A percentile compares a stretch with the other conserved stretches of the same genome.
These are phyloP conservation scores for Penicillium coffeae DNA, from an alignment of 495 filamentous ascomycete species.

Conservation along the genomic window DNA sequence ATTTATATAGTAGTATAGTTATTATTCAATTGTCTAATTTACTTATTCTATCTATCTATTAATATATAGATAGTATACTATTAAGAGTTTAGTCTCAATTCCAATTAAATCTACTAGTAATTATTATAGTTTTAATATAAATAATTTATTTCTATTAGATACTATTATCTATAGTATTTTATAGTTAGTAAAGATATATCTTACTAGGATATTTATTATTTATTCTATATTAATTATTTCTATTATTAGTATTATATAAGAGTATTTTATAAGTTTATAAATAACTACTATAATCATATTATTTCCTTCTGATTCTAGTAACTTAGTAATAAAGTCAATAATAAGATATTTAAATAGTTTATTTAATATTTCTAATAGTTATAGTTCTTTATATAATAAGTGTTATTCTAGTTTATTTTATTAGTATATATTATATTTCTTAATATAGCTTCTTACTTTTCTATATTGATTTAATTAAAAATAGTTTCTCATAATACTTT, in stretches of 20 bases:
- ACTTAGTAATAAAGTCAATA: background rate
- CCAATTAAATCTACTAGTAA: constrained; percentile 1
- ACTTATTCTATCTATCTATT: constrained; percentile 9
- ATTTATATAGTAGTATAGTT: constrained; percentile 9
- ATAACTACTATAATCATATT: background rate
- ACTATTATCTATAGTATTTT: background rate
- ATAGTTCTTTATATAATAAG: background rate
- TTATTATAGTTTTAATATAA: constrained; percentile 1
- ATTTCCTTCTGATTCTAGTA: background rate
- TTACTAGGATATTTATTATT: background rate
- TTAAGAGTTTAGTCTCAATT: constrained; percentile 7
- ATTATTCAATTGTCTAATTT: constrained; percentile 8
- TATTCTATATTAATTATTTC: background rate
- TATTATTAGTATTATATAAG: background rate
- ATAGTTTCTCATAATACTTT: constrained; percentile 4
- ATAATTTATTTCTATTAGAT: constrained; percentile 4
- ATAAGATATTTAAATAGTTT: background rate
- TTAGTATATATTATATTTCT: background rate
- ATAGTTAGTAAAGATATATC: background rate
- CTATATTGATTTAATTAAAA: background rate
- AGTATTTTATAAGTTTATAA: background rate
- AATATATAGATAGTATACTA: constrained; percentile 2
- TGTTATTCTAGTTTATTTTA: background rate
- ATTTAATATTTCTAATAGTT: background rate
- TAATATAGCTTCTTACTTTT: background rate